Evolutionary conservation across 106 monocot species (phyloP).

Genomic region (Narthecium ossifragum): DNA sequence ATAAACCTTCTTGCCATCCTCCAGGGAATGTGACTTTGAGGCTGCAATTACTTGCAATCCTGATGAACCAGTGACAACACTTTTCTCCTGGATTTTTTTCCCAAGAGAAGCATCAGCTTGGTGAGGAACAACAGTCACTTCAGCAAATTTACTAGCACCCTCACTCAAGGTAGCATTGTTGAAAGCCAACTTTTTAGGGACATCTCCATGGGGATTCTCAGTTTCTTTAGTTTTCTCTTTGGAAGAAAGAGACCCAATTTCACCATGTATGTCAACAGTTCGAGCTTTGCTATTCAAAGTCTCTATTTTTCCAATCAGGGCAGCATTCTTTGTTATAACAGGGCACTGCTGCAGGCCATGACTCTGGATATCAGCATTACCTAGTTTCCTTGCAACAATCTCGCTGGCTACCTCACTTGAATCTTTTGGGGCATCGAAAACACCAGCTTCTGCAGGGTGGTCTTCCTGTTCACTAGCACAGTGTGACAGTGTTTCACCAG

Average conservation of each 20-base stretch:
- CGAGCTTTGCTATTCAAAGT: constrained; percentile 41
- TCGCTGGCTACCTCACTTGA: constrained; percentile 17
- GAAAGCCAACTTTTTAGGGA: background rate
- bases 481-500: constrained; percentile 7
- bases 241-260: constrained; percentile 5
- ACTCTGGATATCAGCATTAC: background rate
- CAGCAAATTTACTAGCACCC: background rate
- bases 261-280: constrained; percentile 24
- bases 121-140: background rate
- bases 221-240: constrained; percentile 17
- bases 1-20: constrained; percentile 15
- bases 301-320: constrained; percentile 59
- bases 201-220: constrained; percentile 9
- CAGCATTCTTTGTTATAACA: constrained; percentile 40
- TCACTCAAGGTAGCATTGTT: constrained; percentile 1
- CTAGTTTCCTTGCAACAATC: constrained; percentile 9
- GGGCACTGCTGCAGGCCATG: constrained; percentile 19
- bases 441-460: background rate
- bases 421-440: constrained; percentile 1
- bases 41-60: constrained; percentile 9
- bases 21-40: constrained; percentile 7
- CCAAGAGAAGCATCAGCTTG: constrained; percentile 1
- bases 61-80: constrained; percentile 9
- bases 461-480: constrained; percentile 3
- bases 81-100: constrained; percentile 4